These are phyloP conservation scores for Cyclocybe cylindracea DNA, from an alignment of 768 basidiomycete species.

Conservation along the genomic window DNA sequence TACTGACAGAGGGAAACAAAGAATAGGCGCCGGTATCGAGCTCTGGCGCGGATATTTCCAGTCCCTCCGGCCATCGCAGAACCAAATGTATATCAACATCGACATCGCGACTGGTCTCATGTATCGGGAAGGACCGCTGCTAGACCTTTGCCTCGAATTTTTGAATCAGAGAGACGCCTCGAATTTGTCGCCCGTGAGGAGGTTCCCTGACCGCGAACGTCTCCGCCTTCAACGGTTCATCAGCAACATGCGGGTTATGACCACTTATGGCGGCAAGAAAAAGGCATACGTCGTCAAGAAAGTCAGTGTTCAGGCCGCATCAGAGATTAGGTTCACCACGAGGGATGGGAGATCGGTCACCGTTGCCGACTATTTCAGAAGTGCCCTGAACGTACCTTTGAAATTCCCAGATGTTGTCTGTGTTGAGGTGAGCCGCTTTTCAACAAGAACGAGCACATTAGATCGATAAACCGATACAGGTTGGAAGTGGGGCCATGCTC, in stretches of 20 bases:
- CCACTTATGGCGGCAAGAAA: conserved; percentile 12
- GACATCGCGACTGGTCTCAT: conserved; percentile 80
- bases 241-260: conserved; percentile 26
- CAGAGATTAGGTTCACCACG: conserved; percentile 49
- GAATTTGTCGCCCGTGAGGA: conserved; percentile 28
- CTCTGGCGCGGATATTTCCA: conserved; percentile 86
- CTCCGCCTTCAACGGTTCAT: conserved; percentile 40
- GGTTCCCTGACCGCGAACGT: conserved; percentile 55
- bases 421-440: conserved; percentile 51
- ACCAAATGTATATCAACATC: conserved; percentile 68
- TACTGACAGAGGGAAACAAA: conserved; percentile 51
- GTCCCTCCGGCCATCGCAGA: conserved; percentile 68
- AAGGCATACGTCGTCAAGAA: conserved; percentile 44
- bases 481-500: conserved; percentile 62
- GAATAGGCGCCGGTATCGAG: conserved; percentile 61
- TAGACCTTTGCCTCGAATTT: conserved; percentile 58
- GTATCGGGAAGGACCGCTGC: conserved; percentile 64
- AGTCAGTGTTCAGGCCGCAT: conserved; percentile 54
- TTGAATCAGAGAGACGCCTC: conserved; percentile 24
- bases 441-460: not conserved
- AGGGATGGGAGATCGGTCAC: conserved; percentile 48
- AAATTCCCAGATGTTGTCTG: conserved; percentile 63
- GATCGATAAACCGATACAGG: conserved; percentile 34
- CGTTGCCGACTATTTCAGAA: conserved; percentile 60
- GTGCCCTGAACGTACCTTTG: conserved; percentile 48